A percentile compares a stretch with the other conserved stretches of the same genome.
Conservation (phyloP, 768 basidiomycete genomes). For the Lentinula detonsa region DNA sequence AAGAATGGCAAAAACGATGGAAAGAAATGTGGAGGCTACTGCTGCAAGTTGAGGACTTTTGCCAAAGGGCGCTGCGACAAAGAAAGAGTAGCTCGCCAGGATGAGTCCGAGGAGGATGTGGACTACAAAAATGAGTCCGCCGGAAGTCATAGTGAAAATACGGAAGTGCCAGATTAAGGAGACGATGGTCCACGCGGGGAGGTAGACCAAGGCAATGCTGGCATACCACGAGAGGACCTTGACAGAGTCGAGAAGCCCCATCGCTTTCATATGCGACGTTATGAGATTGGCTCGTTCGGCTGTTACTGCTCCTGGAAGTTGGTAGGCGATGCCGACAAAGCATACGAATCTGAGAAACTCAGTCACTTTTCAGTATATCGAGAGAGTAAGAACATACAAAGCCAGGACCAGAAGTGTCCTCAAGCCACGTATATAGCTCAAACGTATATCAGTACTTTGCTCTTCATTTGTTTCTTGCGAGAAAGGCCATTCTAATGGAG, state of each 20-base stretch:
- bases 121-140: constrained; percentile 52
- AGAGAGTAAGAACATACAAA: constrained; percentile 36
- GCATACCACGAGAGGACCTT: constrained; percentile 68
- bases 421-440: constrained; percentile 57
- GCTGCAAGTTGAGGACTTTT: constrained; percentile 71
- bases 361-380: not conserved
- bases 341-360: constrained; percentile 47
- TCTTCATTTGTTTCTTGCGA: constrained; percentile 62
- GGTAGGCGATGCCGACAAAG: constrained; percentile 72
- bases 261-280: constrained; percentile 71
- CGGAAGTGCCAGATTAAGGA: constrained; percentile 57
- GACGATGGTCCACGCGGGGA: constrained; percentile 73
- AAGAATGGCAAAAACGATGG: constrained; percentile 61
- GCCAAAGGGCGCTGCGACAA: constrained; percentile 63
- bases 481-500: constrained; percentile 71
- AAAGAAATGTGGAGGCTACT: constrained; percentile 56
- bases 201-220: constrained; percentile 58
- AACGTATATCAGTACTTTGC: constrained; percentile 45
- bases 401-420: constrained; percentile 59
- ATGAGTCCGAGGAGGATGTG: constrained; percentile 65
- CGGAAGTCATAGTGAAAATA: constrained; percentile 59
- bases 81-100: constrained; percentile 68
- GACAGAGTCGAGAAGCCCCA: constrained; percentile 72
- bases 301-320: constrained; percentile 66
- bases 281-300: constrained; percentile 59